Evolutionary conservation across 75 land plant species (phyloP).

Genomic region (Picea sitchensis): DNA sequence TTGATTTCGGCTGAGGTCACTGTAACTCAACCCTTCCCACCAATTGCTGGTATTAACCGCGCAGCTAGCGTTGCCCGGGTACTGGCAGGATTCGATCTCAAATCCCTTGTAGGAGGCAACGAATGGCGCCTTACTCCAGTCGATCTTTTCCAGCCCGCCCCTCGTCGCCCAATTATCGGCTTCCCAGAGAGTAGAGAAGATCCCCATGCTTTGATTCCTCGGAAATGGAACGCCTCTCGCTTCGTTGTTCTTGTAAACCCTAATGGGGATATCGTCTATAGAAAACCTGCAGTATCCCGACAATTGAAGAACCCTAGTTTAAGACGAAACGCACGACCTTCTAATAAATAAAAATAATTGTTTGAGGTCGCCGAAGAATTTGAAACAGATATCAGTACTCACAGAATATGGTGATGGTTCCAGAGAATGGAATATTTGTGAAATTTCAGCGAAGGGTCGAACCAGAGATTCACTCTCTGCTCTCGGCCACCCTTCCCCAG

Average conservation of each 20-base stretch:
- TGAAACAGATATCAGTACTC: too few species aligned
- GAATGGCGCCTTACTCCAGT: constrained; percentile 75
- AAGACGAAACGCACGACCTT: too few species aligned
- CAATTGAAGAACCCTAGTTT: too few species aligned
- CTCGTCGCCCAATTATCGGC: constrained; percentile 82
- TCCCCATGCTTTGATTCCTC: constrained; percentile 53
- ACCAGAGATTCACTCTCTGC: constrained; percentile 84
- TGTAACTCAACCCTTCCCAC: too few species aligned
- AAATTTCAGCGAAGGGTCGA: constrained; percentile 59
- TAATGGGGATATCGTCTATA: constrained; percentile 66
- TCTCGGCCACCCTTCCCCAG: constrained; percentile 61
- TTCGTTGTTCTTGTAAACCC: constrained; percentile 71
- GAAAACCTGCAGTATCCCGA: constrained; percentile 35
- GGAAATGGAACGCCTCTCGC: constrained; percentile 53
- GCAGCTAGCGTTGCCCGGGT: constrained; percentile 17
- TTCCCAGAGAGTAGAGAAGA: constrained; percentile 75
- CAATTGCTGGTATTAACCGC: too few species aligned
- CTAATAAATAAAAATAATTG: too few species aligned
- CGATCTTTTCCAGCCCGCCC: constrained; percentile 69
- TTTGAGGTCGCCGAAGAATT: too few species aligned
- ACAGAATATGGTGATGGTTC: too few species aligned
- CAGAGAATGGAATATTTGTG: too few species aligned
- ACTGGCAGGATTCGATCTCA: constrained; percentile 58
- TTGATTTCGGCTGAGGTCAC: too few species aligned
- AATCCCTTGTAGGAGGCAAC: constrained; percentile 58